A percentile compares a stretch with the other conserved stretches of the same genome.
Conservation (phyloP, 2,329 filamentous ascomycete species). For the Phialemonium atrogriseum region DNA sequence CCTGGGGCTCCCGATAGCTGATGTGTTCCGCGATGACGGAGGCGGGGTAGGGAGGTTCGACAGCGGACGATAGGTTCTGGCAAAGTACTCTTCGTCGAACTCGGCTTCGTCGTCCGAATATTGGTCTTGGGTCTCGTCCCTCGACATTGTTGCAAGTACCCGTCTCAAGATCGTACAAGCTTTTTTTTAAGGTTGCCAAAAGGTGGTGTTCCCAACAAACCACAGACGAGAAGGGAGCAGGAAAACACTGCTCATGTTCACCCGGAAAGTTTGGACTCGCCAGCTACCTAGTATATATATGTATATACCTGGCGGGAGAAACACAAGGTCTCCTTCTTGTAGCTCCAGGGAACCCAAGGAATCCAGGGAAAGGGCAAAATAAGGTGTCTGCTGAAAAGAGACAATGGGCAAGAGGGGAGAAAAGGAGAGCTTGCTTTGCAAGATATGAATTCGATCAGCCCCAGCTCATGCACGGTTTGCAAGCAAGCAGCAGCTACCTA, state of each 20-base stretch:
- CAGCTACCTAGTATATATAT: too few relatives aligned
- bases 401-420: background rate
- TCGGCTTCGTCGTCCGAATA: slow-evolving; percentile 28
- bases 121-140: slow-evolving; percentile 9
- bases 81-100: slow-evolving; percentile 45
- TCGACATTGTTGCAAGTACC: too few relatives aligned
- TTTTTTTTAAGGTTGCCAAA: slow-evolving; percentile 2
- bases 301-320: background rate
- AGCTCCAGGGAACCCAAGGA: background rate
- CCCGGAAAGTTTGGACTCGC: too few relatives aligned
- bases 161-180: too few relatives aligned
- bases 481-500: too few relatives aligned
- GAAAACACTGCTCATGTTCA: background rate
- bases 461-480: too few relatives aligned
- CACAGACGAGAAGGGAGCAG: too few relatives aligned
- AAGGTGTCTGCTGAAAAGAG: background rate
- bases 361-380: background rate
- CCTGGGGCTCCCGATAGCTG: slow-evolving; percentile 33
- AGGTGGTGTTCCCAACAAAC: background rate
- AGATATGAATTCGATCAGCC: background rate
- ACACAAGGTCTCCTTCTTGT: background rate
- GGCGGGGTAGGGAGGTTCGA: slow-evolving; percentile 62
- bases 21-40: slow-evolving; percentile 40
- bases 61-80: slow-evolving; percentile 54
- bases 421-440: background rate